Evolutionary conservation across 2,329 filamentous ascomycete species (phyloP).

Genomic region (Xylaria sp.): DNA sequence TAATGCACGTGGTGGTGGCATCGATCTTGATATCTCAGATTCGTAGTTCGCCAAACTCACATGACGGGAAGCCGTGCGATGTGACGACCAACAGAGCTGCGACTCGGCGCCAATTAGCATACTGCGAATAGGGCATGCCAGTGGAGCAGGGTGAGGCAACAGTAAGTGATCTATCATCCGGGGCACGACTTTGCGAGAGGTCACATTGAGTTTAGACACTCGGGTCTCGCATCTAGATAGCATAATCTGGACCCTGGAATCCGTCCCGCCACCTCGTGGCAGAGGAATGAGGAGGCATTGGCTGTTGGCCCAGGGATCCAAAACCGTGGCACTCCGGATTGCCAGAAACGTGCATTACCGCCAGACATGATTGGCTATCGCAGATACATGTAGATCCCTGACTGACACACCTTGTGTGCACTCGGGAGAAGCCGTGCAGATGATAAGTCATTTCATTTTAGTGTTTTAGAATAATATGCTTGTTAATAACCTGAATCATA

Average conservation of each 20-base stretch:
- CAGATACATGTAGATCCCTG: background rate
- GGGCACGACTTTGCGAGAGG: background rate
- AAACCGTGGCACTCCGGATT: conserved; percentile 12
- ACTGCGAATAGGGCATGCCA: background rate
- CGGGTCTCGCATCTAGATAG: background rate
- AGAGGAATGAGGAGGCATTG: conserved; percentile 22
- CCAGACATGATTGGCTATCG: conserved; percentile 15
- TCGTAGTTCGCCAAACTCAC: background rate
- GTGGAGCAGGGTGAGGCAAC: background rate
- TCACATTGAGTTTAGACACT: background rate
- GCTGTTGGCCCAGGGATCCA: conserved; percentile 6
- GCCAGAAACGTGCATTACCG: conserved; percentile 25
- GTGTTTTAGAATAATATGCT: too few species aligned
- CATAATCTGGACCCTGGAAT: background rate
- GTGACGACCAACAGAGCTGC: background rate
- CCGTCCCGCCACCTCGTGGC: conserved; percentile 14
- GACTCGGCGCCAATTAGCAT: background rate
- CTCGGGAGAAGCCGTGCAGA: background rate
- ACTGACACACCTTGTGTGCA: background rate
- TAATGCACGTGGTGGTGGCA: background rate
- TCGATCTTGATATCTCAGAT: background rate
- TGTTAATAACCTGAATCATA: too few species aligned
- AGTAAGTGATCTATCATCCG: background rate
- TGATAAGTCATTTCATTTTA: too few species aligned
- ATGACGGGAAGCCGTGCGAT: background rate